Evolutionary conservation across 73 alveolate genomes (phyloP).

Genomic region (Symbiodinium natans): DNA sequence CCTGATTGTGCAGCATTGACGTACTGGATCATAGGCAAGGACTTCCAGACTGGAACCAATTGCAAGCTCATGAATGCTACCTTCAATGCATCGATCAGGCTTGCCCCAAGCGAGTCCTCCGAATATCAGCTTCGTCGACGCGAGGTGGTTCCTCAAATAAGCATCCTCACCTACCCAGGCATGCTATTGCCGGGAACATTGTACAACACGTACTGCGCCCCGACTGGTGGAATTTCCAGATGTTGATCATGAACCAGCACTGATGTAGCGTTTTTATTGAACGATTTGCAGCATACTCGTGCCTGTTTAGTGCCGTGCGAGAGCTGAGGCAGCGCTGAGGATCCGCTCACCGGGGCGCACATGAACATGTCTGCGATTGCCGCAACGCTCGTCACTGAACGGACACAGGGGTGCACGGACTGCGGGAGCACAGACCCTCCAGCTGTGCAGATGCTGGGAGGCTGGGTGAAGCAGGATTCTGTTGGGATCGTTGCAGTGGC

Average conservation of each 20-base stretch:
- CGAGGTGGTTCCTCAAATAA: neutral
- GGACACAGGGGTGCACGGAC: constrained; percentile 80
- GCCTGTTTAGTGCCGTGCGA: too few species aligned
- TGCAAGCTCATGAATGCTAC: constrained; percentile 67
- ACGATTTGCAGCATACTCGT: too few species aligned
- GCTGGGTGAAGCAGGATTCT: constrained; percentile 61
- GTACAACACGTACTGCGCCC: constrained; percentile 64
- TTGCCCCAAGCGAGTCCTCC: neutral
- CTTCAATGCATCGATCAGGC: constrained; percentile 29
- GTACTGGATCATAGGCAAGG: constrained; percentile 39
- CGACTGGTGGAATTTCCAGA: too few species aligned
- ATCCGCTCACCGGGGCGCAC: constrained; percentile 15
- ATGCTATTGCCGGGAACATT: constrained; percentile 79
- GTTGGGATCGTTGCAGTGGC: constrained; percentile 60
- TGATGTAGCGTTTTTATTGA: too few species aligned
- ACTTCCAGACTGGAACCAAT: constrained; percentile 47
- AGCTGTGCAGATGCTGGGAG: constrained; percentile 61
- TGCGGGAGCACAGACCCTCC: constrained; percentile 93
- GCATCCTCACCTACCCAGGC: constrained; percentile 57
- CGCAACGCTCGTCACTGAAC: constrained; percentile 50
- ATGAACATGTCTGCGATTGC: constrained; percentile 43
- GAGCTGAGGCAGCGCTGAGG: constrained; percentile 67
- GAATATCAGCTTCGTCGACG: constrained; percentile 8
- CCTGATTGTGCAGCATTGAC: constrained; percentile 27
- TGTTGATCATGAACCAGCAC: too few species aligned